phyloP scores from a whole-genome alignment of 371 early-diverging fungal species.

The Circinella minor region DNA sequence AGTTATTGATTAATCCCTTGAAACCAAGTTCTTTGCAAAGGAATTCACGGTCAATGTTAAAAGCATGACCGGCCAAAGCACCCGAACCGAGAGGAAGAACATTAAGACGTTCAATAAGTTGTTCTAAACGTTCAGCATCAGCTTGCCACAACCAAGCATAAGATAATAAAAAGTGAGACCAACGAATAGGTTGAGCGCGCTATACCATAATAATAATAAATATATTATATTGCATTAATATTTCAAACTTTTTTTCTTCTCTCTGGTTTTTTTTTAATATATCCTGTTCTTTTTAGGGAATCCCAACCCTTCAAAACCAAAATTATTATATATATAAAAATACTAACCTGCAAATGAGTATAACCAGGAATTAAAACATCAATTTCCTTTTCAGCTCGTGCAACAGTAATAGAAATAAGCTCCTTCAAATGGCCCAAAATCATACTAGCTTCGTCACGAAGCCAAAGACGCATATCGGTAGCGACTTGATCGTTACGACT shows the following conservation, averaged over 20 bases:
- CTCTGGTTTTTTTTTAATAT: neutral
- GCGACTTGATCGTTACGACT: slow-evolving; percentile 97
- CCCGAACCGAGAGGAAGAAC: slow-evolving; percentile 91
- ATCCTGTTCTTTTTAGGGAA: no score
- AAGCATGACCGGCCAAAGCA: slow-evolving; percentile 97
- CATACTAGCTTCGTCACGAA: slow-evolving; percentile 77
- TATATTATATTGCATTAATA: slow-evolving; percentile 3
- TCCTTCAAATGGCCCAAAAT: slow-evolving; percentile 72
- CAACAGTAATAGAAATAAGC: slow-evolving; percentile 72
- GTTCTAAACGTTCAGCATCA: slow-evolving; percentile 84
- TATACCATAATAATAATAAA: no score
- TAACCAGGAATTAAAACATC: slow-evolving; percentile 97
- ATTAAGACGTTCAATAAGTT: slow-evolving; percentile 81
- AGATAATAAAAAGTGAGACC: slow-evolving; percentile 89
- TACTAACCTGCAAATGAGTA: slow-evolving; percentile 88
- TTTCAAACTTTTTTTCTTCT: neutral
- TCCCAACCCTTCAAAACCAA: no score
- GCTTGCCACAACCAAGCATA: slow-evolving; percentile 91
- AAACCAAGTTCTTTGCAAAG: slow-evolving; percentile 91
- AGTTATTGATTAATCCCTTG: slow-evolving; percentile 82
- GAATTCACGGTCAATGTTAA: slow-evolving; percentile 90
- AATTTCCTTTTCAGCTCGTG: slow-evolving; percentile 84
- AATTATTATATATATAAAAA: no score
- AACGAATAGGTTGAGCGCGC: slow-evolving; percentile 98
- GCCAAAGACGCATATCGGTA: slow-evolving; percentile 97